These are phyloP conservation scores for Aristolochia californica DNA, from an alignment of 164 flowering plant species.

Conservation along the genomic window DNA sequence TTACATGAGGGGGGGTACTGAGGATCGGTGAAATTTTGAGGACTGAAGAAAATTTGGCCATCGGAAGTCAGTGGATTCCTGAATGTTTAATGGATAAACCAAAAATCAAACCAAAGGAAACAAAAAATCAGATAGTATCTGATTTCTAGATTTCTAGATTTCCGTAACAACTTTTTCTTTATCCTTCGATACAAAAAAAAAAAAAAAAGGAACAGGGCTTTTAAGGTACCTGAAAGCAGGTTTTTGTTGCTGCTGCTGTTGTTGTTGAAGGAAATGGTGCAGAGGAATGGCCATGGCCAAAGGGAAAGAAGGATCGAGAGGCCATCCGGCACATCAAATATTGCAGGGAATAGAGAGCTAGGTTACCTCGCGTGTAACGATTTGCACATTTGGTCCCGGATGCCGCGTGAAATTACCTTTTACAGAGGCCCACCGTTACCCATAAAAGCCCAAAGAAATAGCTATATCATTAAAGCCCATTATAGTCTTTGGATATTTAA, in stretches of 20 bases:
- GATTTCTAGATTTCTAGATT: too few relatives aligned
- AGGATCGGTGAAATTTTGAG: slow-evolving; percentile 35
- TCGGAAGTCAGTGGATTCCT: slow-evolving; percentile 47
- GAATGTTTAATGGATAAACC: neutral
- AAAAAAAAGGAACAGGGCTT: neutral
- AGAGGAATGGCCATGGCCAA: slow-evolving; percentile 16
- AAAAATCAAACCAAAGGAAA: too few relatives aligned
- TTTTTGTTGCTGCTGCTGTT: slow-evolving; percentile 28
- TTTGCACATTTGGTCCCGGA: too few relatives aligned
- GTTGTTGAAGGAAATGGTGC: slow-evolving; percentile 15
- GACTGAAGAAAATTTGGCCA: slow-evolving; percentile 33
- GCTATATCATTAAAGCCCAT: neutral
- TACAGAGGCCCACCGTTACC: neutral
- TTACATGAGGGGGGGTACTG: slow-evolving; percentile 70
- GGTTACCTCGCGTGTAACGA: neutral
- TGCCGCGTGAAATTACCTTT: neutral
- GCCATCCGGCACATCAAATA: neutral
- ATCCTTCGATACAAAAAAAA: too few relatives aligned
- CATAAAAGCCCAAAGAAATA: neutral
- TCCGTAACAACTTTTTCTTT: too few relatives aligned
- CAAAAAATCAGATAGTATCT: neutral
- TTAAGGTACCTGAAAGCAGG: slow-evolving; percentile 23
- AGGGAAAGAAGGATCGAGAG: neutral
- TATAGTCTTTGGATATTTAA: too few relatives aligned
- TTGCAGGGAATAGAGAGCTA: neutral